A percentile compares a stretch with the other conserved stretches of the same genome.
Evolutionary conservation across 495 filamentous ascomycete species (phyloP).

Genomic region (Staphylotrichum tortipilum): DNA sequence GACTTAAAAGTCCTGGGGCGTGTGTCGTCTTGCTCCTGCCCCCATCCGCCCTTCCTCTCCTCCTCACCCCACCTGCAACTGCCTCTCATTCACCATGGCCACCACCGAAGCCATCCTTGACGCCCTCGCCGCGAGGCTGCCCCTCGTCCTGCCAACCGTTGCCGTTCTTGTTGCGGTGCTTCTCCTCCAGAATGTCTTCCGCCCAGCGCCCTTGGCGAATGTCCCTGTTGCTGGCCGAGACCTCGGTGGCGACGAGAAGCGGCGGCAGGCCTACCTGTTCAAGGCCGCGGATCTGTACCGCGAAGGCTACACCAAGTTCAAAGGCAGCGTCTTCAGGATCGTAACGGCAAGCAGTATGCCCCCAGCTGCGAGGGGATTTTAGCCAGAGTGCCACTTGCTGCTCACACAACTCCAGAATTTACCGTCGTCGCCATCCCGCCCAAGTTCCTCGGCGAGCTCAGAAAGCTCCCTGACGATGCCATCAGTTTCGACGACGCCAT

Average conservation of each 20-base stretch:
- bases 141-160: constrained; percentile 20
- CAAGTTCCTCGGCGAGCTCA: constrained; percentile 27
- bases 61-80: no score
- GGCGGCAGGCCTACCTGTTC: constrained; percentile 23
- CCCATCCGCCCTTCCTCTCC: no score
- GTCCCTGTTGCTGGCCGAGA: constrained; percentile 26
- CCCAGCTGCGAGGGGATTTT: no score
- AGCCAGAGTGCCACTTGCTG: no score
- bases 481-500: constrained; percentile 28
- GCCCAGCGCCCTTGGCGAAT: constrained; percentile 2
- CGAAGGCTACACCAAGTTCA: constrained; percentile 33
- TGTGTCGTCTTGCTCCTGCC: no score
- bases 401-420: constrained; percentile 1
- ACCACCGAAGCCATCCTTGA: constrained; percentile 1
- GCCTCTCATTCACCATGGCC: constrained; percentile 6
- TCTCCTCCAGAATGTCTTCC: constrained; percentile 18
- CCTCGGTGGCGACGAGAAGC: constrained; percentile 25
- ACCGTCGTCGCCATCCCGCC: constrained; percentile 28
- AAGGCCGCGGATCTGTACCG: constrained; percentile 20
- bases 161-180: constrained; percentile 16
- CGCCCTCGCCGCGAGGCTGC: constrained; percentile 16
- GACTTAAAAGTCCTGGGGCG: no score
- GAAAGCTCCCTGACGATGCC: constrained; percentile 30
- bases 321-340: constrained; percentile 26
- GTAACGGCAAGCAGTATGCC: constrained; percentile 22